Base-by-base conservation (phyloP, 1,284 basidiomycete genomes). In the Cutaneotrichosporon daszewskae region DNA sequence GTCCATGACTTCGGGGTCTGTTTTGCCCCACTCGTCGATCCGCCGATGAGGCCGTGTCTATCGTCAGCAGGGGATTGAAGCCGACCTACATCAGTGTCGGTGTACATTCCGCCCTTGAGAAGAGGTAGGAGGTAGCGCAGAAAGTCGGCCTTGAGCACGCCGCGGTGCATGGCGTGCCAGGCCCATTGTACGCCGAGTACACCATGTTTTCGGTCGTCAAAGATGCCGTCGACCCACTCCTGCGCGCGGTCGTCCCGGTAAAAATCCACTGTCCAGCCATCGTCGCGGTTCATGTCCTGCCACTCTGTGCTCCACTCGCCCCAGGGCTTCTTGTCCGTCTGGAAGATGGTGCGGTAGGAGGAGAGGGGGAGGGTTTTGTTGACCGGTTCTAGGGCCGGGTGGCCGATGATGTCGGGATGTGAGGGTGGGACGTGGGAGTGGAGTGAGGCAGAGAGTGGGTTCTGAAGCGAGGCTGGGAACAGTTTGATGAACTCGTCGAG, bases 51-150 rank as follows among this genome's bases (percentile, higher is more conserved):
- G 57, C 26, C 47, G 48, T 62, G 40, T 36, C n/a, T 23, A 12
- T 14, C 16, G 37, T 49, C 23, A 52, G 41, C 20, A 8, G 6
- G 13, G 34, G 47, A 19, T 24, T 9, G 14, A 7, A 14, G 16
- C 5, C 20, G 4, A 57, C 60, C 62, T 49, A 66, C 64, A 40
- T 68, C 65, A 13, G 66, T 62, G 39, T 73, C 72, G 14, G 62
- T 55, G 51, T 73, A 73, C 25, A 72, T 62, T 10, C 72, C 72
- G 1, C 72, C 72, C 32, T 69, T 52, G 11, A 73, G 51, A n/a
- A 71, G 47, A 1, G 71, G 59, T 7, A 72, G 46, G 8, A 74
- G 54, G 43, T 74, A 74, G 19, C 71, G 51, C 38, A 72, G 55
- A 26, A 72, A 60, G 43, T 73, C 72, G n/a, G 69, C 66, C 48